Evolutionary conservation across 257 asterid species (phyloP), one percentile per base, ranked within the genome.

Genomic region (Parsonsia alboflavescens): DNA sequence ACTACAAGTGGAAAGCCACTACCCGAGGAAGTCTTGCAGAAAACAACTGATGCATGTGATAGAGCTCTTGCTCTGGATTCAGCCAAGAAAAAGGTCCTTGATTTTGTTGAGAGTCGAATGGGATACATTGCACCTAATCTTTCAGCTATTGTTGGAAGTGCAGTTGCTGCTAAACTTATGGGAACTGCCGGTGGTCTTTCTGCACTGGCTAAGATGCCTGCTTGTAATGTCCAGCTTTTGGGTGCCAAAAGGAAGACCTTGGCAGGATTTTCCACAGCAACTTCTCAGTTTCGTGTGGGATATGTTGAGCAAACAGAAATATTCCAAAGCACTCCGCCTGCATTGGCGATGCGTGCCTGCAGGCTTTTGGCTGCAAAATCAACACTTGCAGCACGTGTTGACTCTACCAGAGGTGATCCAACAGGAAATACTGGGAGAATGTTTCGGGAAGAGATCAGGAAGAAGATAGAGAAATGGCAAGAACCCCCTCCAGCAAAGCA

Each of bases 401-500:
- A 94, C 81, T 86, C 95, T 61, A 91, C 89, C 13, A 84, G 89
- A 74, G 93, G 93, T 73, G 99, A 94, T 72, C 97, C 92, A 42
- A 83, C 91, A 36, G 99, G 98, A 58, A 90, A 90, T 80, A 85
- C 81, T 7, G 99, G 98, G 76, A 88, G 97, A 84, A 75, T 80
- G 69, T 81, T 92, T 19, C 86, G 96, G 42, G 92, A 86, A 21
- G 97, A 87, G 77, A 86, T 94, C 75, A 90, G 82, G 42, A 92
- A 92, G 72, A 94, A 94, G 90, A 94, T 94, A 67, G 99, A 90
- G 86, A 94, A 94, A 79, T 94, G 99, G 97, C 99, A 94, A 75
- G 99, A 94, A 83, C 97, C 97, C 30, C 99, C 98, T 74, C 99
- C 99, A 68, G 99, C 98, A 33, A 92, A 92, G 86, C 97, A 89